Percentiles rank a stretch among this genome's conserved stretches.
Conservation (phyloP, 1,139 yeast genomes). For the Blastobotrys indianensis region DNA sequence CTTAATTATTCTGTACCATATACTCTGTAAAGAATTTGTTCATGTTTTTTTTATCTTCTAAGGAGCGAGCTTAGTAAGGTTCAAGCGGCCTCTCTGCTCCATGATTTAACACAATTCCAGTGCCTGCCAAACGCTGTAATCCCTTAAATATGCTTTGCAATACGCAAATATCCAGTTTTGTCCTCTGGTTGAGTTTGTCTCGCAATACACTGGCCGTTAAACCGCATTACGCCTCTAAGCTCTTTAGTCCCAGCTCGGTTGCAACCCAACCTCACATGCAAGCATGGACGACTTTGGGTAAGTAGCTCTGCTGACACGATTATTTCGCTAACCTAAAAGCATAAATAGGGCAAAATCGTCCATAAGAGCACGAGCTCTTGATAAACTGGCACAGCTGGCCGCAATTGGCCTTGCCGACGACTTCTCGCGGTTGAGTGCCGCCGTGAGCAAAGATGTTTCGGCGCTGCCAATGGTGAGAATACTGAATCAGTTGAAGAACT, state of each 20-base stretch:
- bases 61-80: not conserved
- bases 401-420: constrained; percentile 22
- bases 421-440: constrained; percentile 22
- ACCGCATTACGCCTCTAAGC: too few relatives aligned
- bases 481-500: not conserved
- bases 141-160: too few relatives aligned
- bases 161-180: too few relatives aligned
- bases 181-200: too few relatives aligned
- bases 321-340: constrained; percentile 15
- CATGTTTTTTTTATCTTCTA: not conserved
- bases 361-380: constrained; percentile 56
- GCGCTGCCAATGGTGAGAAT: constrained; percentile 24
- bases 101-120: too few relatives aligned
- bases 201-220: not conserved
- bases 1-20: not conserved
- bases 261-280: too few relatives aligned
- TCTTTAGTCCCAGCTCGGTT: too few relatives aligned
- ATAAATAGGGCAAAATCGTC: constrained; percentile 29
- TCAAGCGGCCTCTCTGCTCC: too few relatives aligned
- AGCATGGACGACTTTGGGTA: constrained; percentile 32
- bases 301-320: constrained; percentile 6
- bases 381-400: constrained; percentile 42
- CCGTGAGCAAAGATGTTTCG: constrained; percentile 20
- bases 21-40: too few relatives aligned
- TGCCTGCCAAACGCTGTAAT: too few relatives aligned